These are phyloP conservation scores for Penicillium lividum DNA, from an alignment of 495 filamentous ascomycete species.

Conservation along the genomic window DNA sequence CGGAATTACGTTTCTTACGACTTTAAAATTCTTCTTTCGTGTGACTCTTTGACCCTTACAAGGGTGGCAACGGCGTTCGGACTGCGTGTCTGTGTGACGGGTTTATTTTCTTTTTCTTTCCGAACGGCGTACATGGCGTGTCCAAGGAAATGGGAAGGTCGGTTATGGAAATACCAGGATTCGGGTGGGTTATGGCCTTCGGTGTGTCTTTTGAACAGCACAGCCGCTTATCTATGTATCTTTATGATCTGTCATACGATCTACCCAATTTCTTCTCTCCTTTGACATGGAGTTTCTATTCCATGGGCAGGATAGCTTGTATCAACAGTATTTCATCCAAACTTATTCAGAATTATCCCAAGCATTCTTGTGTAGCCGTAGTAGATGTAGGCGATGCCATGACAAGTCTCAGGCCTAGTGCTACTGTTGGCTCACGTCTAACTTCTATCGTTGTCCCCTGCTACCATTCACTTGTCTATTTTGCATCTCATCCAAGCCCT, in stretches of 20 bases:
- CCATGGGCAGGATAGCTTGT: constrained; percentile 27
- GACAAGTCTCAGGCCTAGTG: too few relatives aligned
- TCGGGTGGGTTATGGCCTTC: constrained; percentile 23
- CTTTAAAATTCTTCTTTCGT: constrained; percentile 27
- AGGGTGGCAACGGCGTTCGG: constrained; percentile 25
- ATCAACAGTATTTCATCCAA: constrained; percentile 22
- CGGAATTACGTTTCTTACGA: constrained; percentile 34
- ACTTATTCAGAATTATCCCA: too few relatives aligned
- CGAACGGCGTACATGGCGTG: constrained; percentile 39
- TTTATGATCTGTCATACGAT: constrained; percentile 27
- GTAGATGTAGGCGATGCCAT: too few relatives aligned
- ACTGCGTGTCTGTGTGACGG: constrained; percentile 21
- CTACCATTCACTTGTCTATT: too few relatives aligned
- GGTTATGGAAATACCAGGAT: constrained; percentile 39
- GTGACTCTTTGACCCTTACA: constrained; percentile 23
- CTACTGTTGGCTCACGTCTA: too few relatives aligned
- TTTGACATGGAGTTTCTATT: constrained; percentile 16
- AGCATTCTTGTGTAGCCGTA: too few relatives aligned
- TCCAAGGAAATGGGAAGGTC: constrained; percentile 20
- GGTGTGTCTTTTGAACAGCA: constrained; percentile 7
- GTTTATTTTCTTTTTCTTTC: constrained; percentile 21
- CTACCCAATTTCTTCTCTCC: constrained; percentile 16
- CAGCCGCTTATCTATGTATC: constrained; percentile 18
- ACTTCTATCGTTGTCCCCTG: too few relatives aligned
- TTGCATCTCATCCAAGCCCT: too few relatives aligned